These are phyloP conservation scores for Epichloe glyceriae DNA, from an alignment of 2,329 filamentous ascomycete genomes.

Conservation along the genomic window DNA sequence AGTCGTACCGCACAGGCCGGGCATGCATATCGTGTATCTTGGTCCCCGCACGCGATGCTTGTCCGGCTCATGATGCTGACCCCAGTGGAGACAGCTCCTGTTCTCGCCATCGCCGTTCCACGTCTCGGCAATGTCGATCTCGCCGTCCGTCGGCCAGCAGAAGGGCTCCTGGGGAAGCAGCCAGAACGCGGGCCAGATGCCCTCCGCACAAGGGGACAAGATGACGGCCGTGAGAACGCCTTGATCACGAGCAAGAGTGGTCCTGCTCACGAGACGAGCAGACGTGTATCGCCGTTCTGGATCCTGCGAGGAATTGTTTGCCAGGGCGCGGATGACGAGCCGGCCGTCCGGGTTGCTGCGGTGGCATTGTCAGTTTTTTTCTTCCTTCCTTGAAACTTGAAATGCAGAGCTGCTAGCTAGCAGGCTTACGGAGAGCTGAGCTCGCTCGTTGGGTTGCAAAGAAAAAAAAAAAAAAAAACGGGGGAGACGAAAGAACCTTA, in stretches of 20 bases:
- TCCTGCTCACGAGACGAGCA: slow-evolving; percentile 39
- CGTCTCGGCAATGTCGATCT: slow-evolving; percentile 48
- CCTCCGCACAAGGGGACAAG: slow-evolving; percentile 37
- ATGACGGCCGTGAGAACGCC: slow-evolving; percentile 41
- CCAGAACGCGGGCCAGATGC: slow-evolving; percentile 52
- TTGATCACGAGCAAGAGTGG: slow-evolving; percentile 35
- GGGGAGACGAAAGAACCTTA: slow-evolving; percentile 8
- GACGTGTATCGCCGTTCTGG: slow-evolving; percentile 35
- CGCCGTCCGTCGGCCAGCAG: slow-evolving; percentile 44
- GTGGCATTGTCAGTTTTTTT: not conserved
- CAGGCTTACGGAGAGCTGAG: no score
- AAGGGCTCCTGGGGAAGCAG: slow-evolving; percentile 45
- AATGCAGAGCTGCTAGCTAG: no score
- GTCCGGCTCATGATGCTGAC: slow-evolving; percentile 37
- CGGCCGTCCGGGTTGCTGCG: slow-evolving; percentile 31
- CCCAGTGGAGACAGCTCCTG: slow-evolving; percentile 47
- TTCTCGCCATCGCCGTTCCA: slow-evolving; percentile 46
- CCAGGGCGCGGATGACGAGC: slow-evolving; percentile 39
- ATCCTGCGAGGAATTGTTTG: slow-evolving; percentile 19
- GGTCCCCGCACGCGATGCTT: slow-evolving; percentile 44
- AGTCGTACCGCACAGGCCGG: slow-evolving; percentile 37
- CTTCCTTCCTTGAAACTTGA: no score
- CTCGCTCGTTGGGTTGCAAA: not conserved
- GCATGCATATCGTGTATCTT: slow-evolving; percentile 33
- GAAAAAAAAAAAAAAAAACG: not conserved